A percentile compares a stretch with the other conserved stretches of the same genome.
Conservation (phyloP, 202 grass and related monocot genomes). For the Miscanthus sacchariflorus region DNA sequence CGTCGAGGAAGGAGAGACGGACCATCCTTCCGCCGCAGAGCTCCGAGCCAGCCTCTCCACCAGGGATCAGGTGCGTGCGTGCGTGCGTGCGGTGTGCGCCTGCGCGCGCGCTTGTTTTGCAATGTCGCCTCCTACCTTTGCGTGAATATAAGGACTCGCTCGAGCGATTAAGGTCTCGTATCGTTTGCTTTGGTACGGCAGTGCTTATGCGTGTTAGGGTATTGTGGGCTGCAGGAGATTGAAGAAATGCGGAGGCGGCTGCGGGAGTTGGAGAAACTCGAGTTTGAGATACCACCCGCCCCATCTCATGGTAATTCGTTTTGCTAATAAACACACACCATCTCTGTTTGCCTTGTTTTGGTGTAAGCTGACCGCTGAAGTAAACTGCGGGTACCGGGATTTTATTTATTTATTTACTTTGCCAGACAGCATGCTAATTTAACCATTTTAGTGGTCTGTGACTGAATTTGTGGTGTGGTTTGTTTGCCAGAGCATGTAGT, state of each 20-base stretch:
- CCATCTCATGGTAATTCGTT: slow-evolving; percentile 36
- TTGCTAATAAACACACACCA: background rate
- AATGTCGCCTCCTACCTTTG: background rate
- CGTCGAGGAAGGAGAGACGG: background rate
- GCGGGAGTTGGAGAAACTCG: slow-evolving; percentile 39
- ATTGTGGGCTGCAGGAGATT: slow-evolving; percentile 35
- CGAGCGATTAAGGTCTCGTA: background rate
- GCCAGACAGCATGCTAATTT: background rate
- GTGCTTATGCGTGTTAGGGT: slow-evolving; percentile 28
- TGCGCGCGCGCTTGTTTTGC: background rate
- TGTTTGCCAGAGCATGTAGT: background rate
- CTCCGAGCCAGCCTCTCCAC: slow-evolving; percentile 30
- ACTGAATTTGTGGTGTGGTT: background rate
- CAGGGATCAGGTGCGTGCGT: slow-evolving; percentile 35
- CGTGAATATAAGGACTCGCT: background rate
- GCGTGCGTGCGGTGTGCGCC: background rate
- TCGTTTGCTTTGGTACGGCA: background rate
- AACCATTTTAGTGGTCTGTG: background rate
- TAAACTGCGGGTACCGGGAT: background rate
- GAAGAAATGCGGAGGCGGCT: slow-evolving; percentile 36
- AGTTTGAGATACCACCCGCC: slow-evolving; percentile 12
- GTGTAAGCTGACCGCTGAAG: background rate
- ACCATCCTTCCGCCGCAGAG: background rate
- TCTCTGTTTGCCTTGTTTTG: background rate
- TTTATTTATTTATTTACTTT: background rate